Base-by-base conservation (phyloP, 2,329 filamentous ascomycete genomes). In the Paracamarosporium sp. region DNA sequence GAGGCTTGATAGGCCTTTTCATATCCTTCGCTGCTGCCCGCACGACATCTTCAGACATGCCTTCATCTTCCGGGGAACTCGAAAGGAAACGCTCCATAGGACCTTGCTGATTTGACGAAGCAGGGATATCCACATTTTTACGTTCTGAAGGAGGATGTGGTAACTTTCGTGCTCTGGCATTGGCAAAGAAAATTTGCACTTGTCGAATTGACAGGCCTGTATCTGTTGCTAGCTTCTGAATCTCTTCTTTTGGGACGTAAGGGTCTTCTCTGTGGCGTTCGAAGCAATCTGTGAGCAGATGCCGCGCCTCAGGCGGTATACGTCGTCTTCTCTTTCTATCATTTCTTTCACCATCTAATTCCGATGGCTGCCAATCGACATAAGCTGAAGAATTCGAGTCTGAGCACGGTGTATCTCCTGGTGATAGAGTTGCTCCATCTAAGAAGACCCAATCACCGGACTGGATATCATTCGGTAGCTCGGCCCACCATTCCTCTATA, bases 171-270 rank as follows among this genome's bases (percentile, higher is more conserved):
- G 64, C 67, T 30, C 67, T 55, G 6, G 64, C 61, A 53, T 69
- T 69, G 15, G 67, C 65, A 46, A 69, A 69, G 50, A 58, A 68
- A 3, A 65, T 69, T 13, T 66, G 58, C 5, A 69, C 56, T 43
- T 68, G 67, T 8, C 56, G 58, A 24, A 60, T 15, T 13, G 65
- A 63, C 12, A 69, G 52, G 8, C 59, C 59, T 4, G 65, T 67
- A 7, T 55, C 53, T 12, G 38, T 40, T 1, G 57, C 57, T 2
- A 69, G 57, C n/a, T 56, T 40, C 17, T 62, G 50, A 3, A 62
- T 30, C 13, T 69, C 61, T 4, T 58, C 53, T 43, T 59, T 55
- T 24, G 62, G 53, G n/a, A 67, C 43, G 46, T 69, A 69, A 20
- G 67, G 67, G 50, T 69, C 55, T 24, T 63, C 59, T 54, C 47